Base-by-base conservation (phyloP, 2,329 filamentous ascomycete genomes). In the Ambrosiella beaveri region DNA sequence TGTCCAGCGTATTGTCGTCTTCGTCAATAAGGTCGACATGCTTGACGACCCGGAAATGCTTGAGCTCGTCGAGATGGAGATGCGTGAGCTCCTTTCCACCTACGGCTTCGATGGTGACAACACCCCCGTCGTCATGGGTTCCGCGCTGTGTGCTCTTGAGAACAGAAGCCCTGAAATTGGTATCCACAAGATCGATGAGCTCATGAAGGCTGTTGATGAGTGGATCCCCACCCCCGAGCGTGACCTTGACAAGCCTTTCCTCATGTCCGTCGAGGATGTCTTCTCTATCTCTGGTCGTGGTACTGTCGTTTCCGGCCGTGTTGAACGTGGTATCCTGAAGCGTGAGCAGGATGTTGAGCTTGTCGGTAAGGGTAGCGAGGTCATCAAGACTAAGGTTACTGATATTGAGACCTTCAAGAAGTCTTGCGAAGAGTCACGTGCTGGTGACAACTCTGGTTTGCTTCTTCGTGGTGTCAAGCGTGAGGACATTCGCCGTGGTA, bases 351-450 rank as follows among this genome's bases (percentile, higher is more conserved):
- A 98, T 69, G 82, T 98, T 64, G 93, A 98, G 78, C 81, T 98
- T 63, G 80, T 98, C 62, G 93, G 93, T 70, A 95, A 93, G 77
- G 82, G 84, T 65, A 73, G 74, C 59, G 79, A 82, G 51, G 75
- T 88, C 64, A 87, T 97, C 78, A 96, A 94, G 83, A 97, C 93
- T 73, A 97, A 96, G 80, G 91, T 98, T 64, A 98, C 93, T 68
- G 94, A 98, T 69, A 97, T 98, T 65, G 93, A 98, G 79, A 98
- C 91, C 64, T 98, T 98, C 81, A 96, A 97, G 81, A 98, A 98
- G 82, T 94, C 89, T 54, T 97, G 93, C 73, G 90, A 96, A 60
- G 88, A 95, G 75, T 95, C 91, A 61, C 82, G 87, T 66, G 93
- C 93, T 62, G 93, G 93, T 72, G 93, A 98, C 75, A 98, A 97